Evolutionary conservation across 371 early-diverging fungal species (phyloP).

Genomic region (Paraphysoderma sedebokerense): DNA sequence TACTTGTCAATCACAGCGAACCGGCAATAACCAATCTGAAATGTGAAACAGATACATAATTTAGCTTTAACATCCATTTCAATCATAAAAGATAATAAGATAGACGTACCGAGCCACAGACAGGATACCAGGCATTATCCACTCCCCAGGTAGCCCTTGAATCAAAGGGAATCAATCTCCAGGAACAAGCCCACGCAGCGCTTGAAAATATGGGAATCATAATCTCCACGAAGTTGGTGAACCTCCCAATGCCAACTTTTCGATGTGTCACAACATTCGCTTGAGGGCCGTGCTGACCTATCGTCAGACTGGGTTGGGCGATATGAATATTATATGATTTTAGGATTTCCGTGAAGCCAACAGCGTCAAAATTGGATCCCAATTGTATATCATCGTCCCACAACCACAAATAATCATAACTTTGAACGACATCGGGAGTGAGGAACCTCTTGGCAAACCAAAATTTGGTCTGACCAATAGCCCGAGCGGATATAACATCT

Average conservation of each 20-base stretch:
- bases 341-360: background rate
- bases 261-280: background rate
- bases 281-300: background rate
- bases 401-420: constrained; percentile 1
- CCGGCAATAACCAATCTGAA: background rate
- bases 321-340: background rate
- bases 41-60: background rate
- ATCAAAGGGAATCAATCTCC: background rate
- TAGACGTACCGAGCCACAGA: background rate
- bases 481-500: background rate
- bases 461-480: background rate
- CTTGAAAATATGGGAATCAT: background rate
- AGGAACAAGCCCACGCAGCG: background rate
- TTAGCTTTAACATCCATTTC: background rate
- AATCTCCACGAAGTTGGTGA: background rate
- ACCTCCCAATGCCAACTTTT: background rate
- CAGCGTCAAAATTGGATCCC: background rate
- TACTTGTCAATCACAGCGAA: background rate
- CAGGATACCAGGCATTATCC: background rate
- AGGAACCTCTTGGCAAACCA: constrained; percentile 1
- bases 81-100: too few relatives aligned
- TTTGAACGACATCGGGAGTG: background rate
- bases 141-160: background rate
- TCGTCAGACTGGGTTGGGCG: background rate
- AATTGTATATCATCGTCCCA: constrained; percentile 1